phyloP scores from a whole-genome alignment of 202 grass and related monocot species.

The Setaria italica region DNA sequence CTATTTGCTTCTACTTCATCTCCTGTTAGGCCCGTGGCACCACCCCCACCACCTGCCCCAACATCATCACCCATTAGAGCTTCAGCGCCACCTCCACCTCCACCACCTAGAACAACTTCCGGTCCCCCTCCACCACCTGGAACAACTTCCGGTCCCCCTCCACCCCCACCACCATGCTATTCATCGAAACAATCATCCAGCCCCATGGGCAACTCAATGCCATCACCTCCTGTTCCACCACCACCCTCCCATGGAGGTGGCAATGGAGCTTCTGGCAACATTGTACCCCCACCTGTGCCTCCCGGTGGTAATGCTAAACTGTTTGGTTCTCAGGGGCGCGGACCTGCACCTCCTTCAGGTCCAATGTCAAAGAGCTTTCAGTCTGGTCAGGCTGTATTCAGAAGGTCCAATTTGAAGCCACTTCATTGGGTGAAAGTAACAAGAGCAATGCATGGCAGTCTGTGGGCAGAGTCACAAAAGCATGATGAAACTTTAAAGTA shows the following conservation, averaged over 20 bases:
- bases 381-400: slow-evolving; percentile 58
- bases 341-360: slow-evolving; percentile 67
- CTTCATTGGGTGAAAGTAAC: slow-evolving; percentile 99
- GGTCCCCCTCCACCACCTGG: slow-evolving; percentile 34
- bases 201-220: slow-evolving; percentile 45
- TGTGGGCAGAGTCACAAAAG: slow-evolving; percentile 91
- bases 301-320: slow-evolving; percentile 57
- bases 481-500: slow-evolving; percentile 77
- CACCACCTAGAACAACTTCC: slow-evolving; percentile 33
- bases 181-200: slow-evolving; percentile 53
- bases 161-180: slow-evolving; percentile 50
- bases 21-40: slow-evolving; percentile 29
- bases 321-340: slow-evolving; percentile 47
- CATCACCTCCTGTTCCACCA: slow-evolving; percentile 51
- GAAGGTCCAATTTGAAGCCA: slow-evolving; percentile 92
- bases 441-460: slow-evolving; percentile 95
- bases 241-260: slow-evolving; percentile 47
- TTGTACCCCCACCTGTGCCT: slow-evolving; percentile 66
- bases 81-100: slow-evolving; percentile 46
- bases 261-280: slow-evolving; percentile 40
- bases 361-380: slow-evolving; percentile 64
- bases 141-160: slow-evolving; percentile 34
- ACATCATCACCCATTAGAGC: slow-evolving; percentile 26
- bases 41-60: slow-evolving; percentile 44
- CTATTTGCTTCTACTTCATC: slow-evolving; percentile 43